Percentiles rank a stretch among this genome's conserved stretches.
Conservation (phyloP, 2,329 filamentous ascomycete species). For the Colletotrichum spinosum region DNA sequence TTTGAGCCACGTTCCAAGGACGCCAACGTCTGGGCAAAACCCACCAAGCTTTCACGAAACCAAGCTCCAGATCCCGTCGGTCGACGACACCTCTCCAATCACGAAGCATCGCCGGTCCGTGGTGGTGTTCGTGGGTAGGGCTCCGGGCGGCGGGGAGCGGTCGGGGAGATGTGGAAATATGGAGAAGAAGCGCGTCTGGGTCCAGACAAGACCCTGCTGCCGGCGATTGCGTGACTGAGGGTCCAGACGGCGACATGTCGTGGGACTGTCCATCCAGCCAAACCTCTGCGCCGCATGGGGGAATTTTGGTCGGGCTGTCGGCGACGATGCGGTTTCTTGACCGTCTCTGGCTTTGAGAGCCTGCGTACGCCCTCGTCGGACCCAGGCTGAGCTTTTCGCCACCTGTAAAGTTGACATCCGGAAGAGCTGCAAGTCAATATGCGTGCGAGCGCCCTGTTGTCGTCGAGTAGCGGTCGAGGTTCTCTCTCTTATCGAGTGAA, state of each 20-base stretch:
- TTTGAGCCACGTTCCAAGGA: constrained; percentile 8
- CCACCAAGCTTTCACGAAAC: constrained; percentile 11
- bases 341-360: background rate
- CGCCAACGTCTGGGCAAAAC: constrained; percentile 33
- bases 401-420: background rate
- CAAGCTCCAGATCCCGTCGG: background rate
- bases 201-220: constrained; percentile 24
- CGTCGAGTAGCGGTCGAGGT: background rate
- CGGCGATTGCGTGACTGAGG: constrained; percentile 33
- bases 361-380: background rate
- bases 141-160: constrained; percentile 6
- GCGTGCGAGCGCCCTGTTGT: background rate
- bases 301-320: constrained; percentile 27
- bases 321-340: constrained; percentile 13
- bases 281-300: background rate
- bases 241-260: constrained; percentile 32
- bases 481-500: background rate
- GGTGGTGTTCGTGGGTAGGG: constrained; percentile 9
- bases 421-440: background rate
- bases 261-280: background rate
- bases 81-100: constrained; percentile 15
- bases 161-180: constrained; percentile 5
- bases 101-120: constrained; percentile 1
- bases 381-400: no score
- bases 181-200: background rate